These are phyloP conservation scores for Cucumis cinereus DNA, from an alignment of 306 rosid species.

Conservation along the genomic window DNA sequence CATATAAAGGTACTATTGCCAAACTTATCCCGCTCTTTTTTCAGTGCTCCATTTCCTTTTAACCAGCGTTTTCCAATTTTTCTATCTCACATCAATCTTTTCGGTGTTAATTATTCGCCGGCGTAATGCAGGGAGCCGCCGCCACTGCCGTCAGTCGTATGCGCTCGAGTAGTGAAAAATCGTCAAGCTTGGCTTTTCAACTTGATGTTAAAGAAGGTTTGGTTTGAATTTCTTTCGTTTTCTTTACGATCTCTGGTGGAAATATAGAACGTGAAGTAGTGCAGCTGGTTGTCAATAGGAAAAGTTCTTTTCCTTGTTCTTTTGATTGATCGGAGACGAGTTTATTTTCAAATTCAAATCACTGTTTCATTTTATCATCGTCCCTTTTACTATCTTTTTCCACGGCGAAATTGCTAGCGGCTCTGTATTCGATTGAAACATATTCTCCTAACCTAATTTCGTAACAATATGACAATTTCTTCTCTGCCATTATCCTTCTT, in stretches of 20 bases:
- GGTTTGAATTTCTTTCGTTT: background rate
- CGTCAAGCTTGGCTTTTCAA: conserved; percentile 54
- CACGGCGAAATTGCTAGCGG: background rate
- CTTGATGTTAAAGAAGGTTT: conserved; percentile 42
- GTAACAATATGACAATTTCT: background rate
- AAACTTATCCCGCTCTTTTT: background rate
- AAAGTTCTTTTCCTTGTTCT: background rate
- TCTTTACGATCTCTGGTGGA: background rate
- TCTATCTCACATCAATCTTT: background rate
- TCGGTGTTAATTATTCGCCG: conserved; percentile 18
- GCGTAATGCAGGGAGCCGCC: conserved; percentile 38
- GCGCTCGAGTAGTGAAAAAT: conserved; percentile 62
- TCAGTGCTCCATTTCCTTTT: conserved; percentile 14
- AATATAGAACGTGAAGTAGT: background rate
- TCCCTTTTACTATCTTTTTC: background rate
- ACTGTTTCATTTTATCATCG: background rate
- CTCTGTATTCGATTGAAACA: background rate
- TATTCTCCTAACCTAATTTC: background rate
- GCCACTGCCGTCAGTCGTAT: conserved; percentile 26
- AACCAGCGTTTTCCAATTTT: background rate
- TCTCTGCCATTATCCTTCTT: background rate
- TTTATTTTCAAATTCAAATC: too few species aligned
- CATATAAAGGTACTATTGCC: background rate
- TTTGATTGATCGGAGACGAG: background rate
- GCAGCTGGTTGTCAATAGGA: background rate